phyloP scores from a whole-genome alignment of 176 grass and related monocot genomes.

The Aegilops longissima region DNA sequence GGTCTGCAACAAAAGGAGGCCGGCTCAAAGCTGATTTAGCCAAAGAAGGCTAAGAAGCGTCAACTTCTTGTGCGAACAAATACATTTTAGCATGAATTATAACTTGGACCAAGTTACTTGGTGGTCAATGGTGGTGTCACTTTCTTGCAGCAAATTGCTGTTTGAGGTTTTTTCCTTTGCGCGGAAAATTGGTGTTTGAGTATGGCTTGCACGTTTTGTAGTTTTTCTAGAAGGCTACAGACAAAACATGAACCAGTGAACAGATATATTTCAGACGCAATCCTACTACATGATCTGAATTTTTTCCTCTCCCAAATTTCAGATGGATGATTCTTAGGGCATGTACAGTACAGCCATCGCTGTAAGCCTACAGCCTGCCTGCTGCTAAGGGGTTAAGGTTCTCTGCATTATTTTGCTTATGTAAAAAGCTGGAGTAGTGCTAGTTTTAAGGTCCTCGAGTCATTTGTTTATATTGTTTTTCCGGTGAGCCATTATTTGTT shows the following conservation, averaged over 20 bases:
- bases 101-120: background rate
- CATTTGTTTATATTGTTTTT: background rate
- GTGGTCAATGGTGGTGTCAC: constrained; percentile 15
- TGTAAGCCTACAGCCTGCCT: background rate
- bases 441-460: background rate
- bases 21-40: background rate
- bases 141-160: background rate
- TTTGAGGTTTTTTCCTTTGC: too few species aligned
- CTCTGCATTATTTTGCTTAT: background rate
- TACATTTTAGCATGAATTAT: background rate
- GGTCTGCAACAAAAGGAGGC: background rate
- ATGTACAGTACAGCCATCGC: background rate
- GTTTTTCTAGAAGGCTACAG: background rate
- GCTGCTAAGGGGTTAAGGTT: background rate
- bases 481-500: background rate
- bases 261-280: background rate
- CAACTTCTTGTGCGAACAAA: background rate
- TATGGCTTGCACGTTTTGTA: constrained; percentile 17
- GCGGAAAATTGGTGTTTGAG: constrained; percentile 3
- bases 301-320: constrained; percentile 28
- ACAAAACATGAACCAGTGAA: background rate
- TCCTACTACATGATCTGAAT: background rate
- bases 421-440: constrained; percentile 6
- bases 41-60: background rate
- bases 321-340: constrained; percentile 10